Conservation (phyloP, 2,329 filamentous ascomycete species). For the Rhytidhysteron rufulum region DNA sequence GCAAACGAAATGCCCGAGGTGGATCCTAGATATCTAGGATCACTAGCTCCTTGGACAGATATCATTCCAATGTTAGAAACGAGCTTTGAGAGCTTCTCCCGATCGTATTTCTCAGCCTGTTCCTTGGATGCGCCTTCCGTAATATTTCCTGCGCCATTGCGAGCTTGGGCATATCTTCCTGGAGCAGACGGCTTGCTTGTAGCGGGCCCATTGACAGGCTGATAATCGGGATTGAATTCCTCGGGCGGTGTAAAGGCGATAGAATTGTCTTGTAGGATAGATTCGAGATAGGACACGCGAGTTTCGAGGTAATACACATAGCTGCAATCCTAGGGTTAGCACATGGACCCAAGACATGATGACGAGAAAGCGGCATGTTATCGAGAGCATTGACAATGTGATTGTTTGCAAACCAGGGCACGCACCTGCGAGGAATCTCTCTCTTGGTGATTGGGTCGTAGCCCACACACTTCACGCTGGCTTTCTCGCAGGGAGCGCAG, state of each 20-base stretch:
- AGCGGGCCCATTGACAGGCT: constrained; percentile 28
- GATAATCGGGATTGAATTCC: constrained; percentile 52
- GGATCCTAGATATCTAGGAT: constrained; percentile 77
- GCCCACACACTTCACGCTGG: constrained; percentile 84
- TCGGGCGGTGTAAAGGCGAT: constrained; percentile 69
- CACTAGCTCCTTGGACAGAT: constrained; percentile 72
- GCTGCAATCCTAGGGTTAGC: constrained; percentile 41
- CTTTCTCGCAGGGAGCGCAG: constrained; percentile 90
- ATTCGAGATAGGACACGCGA: constrained; percentile 78
- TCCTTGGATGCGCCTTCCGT: constrained; percentile 16
- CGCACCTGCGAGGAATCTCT: constrained; percentile 76
- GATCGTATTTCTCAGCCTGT: constrained; percentile 52
- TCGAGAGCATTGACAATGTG: no score
- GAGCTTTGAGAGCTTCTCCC: constrained; percentile 61
- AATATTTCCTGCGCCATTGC: constrained; percentile 17
- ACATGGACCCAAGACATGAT: constrained; percentile 5
- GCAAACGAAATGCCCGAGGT: constrained; percentile 93
- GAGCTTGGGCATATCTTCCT: constrained; percentile 14
- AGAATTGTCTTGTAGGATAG: constrained; percentile 63
- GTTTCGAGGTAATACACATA: constrained; percentile 96
- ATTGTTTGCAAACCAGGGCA: constrained; percentile 8
- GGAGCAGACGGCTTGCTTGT: constrained; percentile 16
- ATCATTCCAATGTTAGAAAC: constrained; percentile 71
- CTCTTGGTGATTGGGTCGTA: constrained; percentile 96
- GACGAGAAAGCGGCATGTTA: no score